Conservation (phyloP, 1,284 basidiomycete species). For the Ustilago loliicola region DNA sequence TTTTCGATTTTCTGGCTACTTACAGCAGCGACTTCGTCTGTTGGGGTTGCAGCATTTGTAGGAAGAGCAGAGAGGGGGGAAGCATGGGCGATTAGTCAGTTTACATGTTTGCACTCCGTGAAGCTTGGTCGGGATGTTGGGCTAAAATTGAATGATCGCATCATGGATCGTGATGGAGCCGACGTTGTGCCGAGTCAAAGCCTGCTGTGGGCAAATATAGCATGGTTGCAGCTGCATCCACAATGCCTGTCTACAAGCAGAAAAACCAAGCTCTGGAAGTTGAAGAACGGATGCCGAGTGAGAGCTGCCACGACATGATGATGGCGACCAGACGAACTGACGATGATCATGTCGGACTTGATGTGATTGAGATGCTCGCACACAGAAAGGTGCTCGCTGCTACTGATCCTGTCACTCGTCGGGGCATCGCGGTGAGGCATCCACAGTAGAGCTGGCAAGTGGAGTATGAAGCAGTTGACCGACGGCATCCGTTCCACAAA, state of each 20-base stretch:
- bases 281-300: neutral
- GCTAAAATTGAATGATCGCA: neutral
- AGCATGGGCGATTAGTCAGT: constrained; percentile 17
- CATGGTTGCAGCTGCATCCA: neutral
- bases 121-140: neutral
- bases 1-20: constrained; percentile 24
- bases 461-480: constrained; percentile 7
- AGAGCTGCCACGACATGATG: neutral
- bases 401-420: neutral
- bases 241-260: neutral
- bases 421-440: neutral
- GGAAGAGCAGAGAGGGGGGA: neutral
- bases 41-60: neutral
- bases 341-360: neutral
- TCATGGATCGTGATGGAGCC: neutral
- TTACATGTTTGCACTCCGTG: neutral
- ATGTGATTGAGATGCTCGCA: neutral
- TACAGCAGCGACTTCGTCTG: constrained; percentile 71
- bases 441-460: neutral
- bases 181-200: neutral
- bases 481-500: neutral
- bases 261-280: neutral
- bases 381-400: neutral
- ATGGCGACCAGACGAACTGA: neutral
- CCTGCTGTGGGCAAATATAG: neutral